A percentile compares a stretch with the other conserved stretches of the same genome.
Conservation (phyloP, 768 basidiomycete genomes). For the Suillus americanus region DNA sequence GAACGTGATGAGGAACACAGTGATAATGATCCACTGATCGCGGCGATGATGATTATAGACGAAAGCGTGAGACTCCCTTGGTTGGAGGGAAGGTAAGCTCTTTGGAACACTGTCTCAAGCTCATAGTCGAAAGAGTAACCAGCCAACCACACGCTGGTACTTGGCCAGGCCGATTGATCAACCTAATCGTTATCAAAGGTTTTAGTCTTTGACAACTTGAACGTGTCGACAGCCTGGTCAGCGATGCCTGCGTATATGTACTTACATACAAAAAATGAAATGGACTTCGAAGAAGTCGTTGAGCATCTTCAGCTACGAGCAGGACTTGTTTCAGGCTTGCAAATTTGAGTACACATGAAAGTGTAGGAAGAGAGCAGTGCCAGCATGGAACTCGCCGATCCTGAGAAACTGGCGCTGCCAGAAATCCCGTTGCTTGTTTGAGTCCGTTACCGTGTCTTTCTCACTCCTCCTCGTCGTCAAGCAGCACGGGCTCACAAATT, state of each 20-base stretch:
- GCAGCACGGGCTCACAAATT: not conserved
- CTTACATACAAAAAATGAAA: not conserved
- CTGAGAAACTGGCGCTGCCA: constrained; percentile 27
- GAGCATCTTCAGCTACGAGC: not conserved
- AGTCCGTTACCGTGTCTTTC: constrained; percentile 1
- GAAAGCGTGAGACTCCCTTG: not conserved
- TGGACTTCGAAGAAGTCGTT: not conserved
- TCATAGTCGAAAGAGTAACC: not conserved
- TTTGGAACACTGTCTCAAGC: not conserved
- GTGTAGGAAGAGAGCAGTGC: constrained; percentile 8
- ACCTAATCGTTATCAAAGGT: not conserved
- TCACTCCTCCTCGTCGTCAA: constrained; percentile 3
- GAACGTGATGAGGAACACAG: not conserved
- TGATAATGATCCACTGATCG: not conserved
- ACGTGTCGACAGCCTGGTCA: not conserved
- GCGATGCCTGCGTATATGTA: not conserved
- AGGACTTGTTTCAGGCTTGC: not conserved
- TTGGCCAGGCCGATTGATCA: not conserved
- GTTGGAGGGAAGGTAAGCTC: not conserved
- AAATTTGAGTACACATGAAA: not conserved
- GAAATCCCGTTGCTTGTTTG: constrained; percentile 9
- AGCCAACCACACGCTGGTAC: not conserved
- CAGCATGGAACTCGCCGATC: constrained; percentile 9
- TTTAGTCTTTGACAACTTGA: not conserved
- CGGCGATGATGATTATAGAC: not conserved